Evolutionary conservation across 2,329 filamentous ascomycete species (phyloP).

Genomic region (Chaetomium sp.): DNA sequence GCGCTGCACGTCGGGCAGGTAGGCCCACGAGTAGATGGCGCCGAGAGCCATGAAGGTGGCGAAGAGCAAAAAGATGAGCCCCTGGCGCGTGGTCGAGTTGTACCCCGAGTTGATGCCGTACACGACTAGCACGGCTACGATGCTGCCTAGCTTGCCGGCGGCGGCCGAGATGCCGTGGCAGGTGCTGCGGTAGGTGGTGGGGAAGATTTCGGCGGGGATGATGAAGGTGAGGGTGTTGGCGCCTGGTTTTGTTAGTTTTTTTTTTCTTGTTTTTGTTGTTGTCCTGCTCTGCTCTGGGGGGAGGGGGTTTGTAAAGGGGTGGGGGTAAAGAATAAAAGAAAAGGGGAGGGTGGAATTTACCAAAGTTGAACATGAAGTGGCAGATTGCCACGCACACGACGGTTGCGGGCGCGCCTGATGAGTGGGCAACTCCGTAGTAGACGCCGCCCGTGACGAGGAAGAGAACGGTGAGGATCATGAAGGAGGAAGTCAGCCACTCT

Average conservation of each 20-base stretch:
- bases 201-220: conserved; percentile 66
- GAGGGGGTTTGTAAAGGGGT: neutral
- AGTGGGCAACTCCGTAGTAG: conserved; percentile 52
- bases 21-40: conserved; percentile 55
- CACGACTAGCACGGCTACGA: conserved; percentile 54
- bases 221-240: conserved; percentile 66
- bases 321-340: neutral
- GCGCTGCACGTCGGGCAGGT: conserved; percentile 53
- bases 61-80: conserved; percentile 54
- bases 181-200: conserved; percentile 63
- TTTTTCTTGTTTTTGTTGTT: neutral
- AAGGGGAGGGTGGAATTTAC: conserved; percentile 37
- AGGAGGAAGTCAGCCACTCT: conserved; percentile 53
- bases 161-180: conserved; percentile 65
- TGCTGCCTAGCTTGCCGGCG: conserved; percentile 60
- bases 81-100: conserved; percentile 46
- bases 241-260: conserved; percentile 40
- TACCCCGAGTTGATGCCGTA: conserved; percentile 54
- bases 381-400: conserved; percentile 55
- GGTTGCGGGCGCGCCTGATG: conserved; percentile 47
- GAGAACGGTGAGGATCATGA: conserved; percentile 49
- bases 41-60: conserved; percentile 53
- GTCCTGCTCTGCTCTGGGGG: neutral
- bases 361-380: conserved; percentile 59
- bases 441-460: conserved; percentile 54